Conservation (phyloP, 306 rosid genomes). For the Pterocarpus santalinus region DNA sequence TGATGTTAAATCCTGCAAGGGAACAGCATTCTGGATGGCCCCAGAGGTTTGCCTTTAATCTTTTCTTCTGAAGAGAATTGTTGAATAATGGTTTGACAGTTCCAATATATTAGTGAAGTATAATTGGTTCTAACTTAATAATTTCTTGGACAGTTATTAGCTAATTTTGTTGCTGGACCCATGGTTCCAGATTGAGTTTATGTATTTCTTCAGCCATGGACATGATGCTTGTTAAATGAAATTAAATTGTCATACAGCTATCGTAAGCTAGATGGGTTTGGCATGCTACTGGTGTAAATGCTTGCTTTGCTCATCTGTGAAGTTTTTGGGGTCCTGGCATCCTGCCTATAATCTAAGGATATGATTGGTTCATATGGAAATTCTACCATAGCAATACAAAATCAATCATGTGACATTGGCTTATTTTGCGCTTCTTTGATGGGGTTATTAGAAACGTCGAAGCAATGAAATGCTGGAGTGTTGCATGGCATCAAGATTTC, state of each 20-base stretch:
- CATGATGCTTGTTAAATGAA: constrained; percentile 5
- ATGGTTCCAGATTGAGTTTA: constrained; percentile 7
- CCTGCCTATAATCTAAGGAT: constrained; percentile 9
- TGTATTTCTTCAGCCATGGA: constrained; percentile 25
- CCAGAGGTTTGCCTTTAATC: constrained; percentile 84
- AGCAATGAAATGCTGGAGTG: constrained; percentile 20
- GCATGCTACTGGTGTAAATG: constrained; percentile 21
- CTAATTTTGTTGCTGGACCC: constrained; percentile 23
- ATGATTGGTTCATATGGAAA: constrained; percentile 34
- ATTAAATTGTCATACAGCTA: constrained; percentile 14
- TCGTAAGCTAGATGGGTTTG: background rate
- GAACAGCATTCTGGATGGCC: constrained; percentile 99
- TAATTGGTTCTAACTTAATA: constrained; percentile 10
- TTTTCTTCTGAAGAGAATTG: constrained; percentile 29
- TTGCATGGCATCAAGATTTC: constrained; percentile 10
- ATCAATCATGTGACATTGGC: background rate
- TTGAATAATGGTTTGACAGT: constrained; percentile 12
- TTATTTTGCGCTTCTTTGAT: background rate
- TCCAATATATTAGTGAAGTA: constrained; percentile 18
- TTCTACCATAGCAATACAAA: background rate
- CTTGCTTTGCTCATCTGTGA: constrained; percentile 34
- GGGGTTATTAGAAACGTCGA: constrained; percentile 3
- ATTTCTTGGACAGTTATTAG: constrained; percentile 1
- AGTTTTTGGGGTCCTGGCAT: background rate
- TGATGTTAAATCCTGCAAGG: constrained; percentile 83